Base-by-base conservation (phyloP, 345 rosid genomes). In the Brassica rapa region DNA sequence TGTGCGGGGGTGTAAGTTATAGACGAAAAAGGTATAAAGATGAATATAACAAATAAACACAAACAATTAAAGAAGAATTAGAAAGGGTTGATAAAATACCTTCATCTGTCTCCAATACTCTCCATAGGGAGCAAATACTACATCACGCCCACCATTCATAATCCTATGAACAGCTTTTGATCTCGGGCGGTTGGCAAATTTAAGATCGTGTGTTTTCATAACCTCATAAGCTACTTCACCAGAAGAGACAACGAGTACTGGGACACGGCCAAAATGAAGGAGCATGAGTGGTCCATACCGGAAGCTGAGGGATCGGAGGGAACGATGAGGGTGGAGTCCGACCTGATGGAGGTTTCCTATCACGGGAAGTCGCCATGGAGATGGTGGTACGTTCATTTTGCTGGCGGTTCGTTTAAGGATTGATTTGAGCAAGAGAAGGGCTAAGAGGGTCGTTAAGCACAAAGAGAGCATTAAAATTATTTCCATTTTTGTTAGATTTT, bases 101-200 rank as follows among this genome's bases (percentile, higher is more conserved):
- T 82, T 89, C 66, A 86, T 79, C 41, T 88, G 88, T 64, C 89
- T 83, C 96, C 96, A 89, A 63, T 89, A 88, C 65, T 89, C 90
- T 10, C 90, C 88, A 33, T 89, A 87, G 0, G 90, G 88, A 0
- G 89, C 84, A 10, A 23, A 3, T 0, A 88, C 32, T 14, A 88
- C 23, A 59, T 89, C 89, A 23, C 82, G 81, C 15, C 64, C 43
- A 5, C 72, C 75, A 29, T 86, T 83, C 24, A 87, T 46, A 62
- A 91, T 84, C 24, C 67, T 85, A 0, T 77, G 65, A 0, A 33
- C 29, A 0, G 53, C 30, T 0, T 53, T 76, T 23, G 82, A 74
- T 46, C 57, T 77, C 0, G 91, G 89, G 8, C 94, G 77, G 70
- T 75, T 79, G 5, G 89, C 77, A 56, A 89, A 86, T 15, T 68